These are phyloP conservation scores for Rickenella mellea DNA, from an alignment of 768 basidiomycete species.

Conservation along the genomic window DNA sequence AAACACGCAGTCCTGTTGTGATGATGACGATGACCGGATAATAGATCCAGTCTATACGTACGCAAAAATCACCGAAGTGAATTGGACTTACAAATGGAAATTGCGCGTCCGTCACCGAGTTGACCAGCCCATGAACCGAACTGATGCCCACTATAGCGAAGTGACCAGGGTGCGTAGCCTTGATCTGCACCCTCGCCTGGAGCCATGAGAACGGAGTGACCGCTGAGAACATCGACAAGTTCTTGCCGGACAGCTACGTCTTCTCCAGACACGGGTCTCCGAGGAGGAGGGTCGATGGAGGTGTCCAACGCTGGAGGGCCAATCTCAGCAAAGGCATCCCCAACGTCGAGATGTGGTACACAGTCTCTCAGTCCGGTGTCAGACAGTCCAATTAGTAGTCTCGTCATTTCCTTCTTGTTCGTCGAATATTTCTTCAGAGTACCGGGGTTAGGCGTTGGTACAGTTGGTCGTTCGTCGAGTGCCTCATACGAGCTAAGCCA, in stretches of 20 bases:
- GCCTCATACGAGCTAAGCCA: conserved; percentile 69
- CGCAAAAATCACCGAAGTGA: not conserved
- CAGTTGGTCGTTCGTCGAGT: conserved; percentile 21
- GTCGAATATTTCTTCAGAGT: conserved; percentile 40
- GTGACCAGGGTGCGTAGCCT: conserved; percentile 71
- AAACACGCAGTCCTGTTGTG: no score
- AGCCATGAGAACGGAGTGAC: conserved; percentile 57
- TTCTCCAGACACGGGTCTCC: conserved; percentile 17
- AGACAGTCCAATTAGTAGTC: conserved; percentile 65
- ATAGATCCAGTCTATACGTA: no score
- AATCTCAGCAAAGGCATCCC: conserved; percentile 65
- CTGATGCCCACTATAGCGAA: conserved; percentile 87
- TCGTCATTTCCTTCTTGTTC: conserved; percentile 38
- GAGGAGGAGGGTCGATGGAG: conserved; percentile 15
- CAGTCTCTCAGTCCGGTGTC: conserved; percentile 61
- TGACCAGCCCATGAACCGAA: conserved; percentile 91
- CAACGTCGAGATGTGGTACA: conserved; percentile 78
- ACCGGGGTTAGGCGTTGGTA: conserved; percentile 14
- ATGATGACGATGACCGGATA: no score
- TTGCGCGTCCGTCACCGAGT: conserved; percentile 91
- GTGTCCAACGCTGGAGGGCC: conserved; percentile 47
- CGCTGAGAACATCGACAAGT: conserved; percentile 74
- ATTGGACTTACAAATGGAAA: conserved; percentile 56
- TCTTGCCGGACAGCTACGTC: conserved; percentile 48
- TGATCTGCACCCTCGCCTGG: conserved; percentile 21